These are phyloP conservation scores for Coemansia sp. DNA, from an alignment of 192 early-diverging fungal species.

Conservation along the genomic window DNA sequence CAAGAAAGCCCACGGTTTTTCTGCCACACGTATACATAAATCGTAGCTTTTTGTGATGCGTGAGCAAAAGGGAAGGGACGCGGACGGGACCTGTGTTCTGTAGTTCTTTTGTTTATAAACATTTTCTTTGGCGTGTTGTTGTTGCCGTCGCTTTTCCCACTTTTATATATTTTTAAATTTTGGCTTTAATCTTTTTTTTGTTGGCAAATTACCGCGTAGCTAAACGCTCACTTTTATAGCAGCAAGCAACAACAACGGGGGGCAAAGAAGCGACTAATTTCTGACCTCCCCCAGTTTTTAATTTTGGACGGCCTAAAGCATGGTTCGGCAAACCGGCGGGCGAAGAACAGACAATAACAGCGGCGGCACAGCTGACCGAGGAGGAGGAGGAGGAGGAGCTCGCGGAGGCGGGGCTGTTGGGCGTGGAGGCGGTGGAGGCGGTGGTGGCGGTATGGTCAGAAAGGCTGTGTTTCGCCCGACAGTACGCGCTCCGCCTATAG, in stretches of 20 bases:
- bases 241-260: not conserved
- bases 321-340: constrained; percentile 5
- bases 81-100: not conserved
- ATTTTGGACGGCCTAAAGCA: not conserved
- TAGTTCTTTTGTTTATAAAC: not conserved
- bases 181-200: not conserved
- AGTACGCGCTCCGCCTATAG: constrained; percentile 36
- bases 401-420: not conserved
- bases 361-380: constrained; percentile 10
- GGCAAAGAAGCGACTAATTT: not conserved
- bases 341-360: constrained; percentile 10
- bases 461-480: constrained; percentile 44
- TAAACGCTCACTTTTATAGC: not conserved
- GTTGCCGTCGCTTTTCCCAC: not conserved
- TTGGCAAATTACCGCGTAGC: not conserved
- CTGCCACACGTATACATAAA: not conserved
- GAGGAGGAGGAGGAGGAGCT: not conserved
- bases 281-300: not conserved
- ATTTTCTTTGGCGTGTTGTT: not conserved
- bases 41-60: not conserved
- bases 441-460: constrained; percentile 11
- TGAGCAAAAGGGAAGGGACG: not conserved
- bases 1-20: not conserved
- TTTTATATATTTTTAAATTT: not conserved
- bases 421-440: not conserved